Evolutionary conservation across 306 rosid genomes (phyloP).

Genomic region (Arachis stenosperma): DNA sequence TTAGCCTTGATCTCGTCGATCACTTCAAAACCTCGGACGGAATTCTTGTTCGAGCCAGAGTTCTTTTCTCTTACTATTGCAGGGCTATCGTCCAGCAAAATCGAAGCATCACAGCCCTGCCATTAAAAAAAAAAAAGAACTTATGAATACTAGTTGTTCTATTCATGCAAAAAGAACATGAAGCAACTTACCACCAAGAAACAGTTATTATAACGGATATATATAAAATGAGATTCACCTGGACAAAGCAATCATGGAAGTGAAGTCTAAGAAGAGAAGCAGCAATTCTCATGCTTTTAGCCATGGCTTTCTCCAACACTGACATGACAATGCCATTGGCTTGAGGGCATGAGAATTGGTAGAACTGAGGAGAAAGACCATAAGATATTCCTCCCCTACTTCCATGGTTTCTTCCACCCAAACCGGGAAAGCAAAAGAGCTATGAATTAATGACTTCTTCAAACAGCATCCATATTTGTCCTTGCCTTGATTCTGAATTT

Average conservation of each 20-base stretch:
- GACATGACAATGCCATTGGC: slow-evolving; percentile 80
- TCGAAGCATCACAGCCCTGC: slow-evolving; percentile 85
- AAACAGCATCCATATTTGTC: slow-evolving; percentile 29
- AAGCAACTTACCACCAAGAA: too few relatives aligned
- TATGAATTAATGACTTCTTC: slow-evolving; percentile 47
- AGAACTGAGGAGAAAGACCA: slow-evolving; percentile 68
- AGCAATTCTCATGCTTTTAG: slow-evolving; percentile 61
- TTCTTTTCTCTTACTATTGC: slow-evolving; percentile 65
- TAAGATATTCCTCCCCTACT: slow-evolving; percentile 39
- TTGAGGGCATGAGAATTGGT: slow-evolving; percentile 80
- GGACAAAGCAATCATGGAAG: slow-evolving; percentile 84
- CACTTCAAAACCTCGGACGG: slow-evolving; percentile 75
- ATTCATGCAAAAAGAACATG: not conserved
- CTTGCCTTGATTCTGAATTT: not conserved
- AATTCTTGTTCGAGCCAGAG: slow-evolving; percentile 72
- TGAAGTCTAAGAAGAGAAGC: slow-evolving; percentile 88
- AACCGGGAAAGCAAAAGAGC: slow-evolving; percentile 42
- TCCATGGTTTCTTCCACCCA: slow-evolving; percentile 57
- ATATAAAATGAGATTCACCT: slow-evolving; percentile 43
- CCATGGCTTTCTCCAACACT: slow-evolving; percentile 67
- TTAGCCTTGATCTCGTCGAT: slow-evolving; percentile 75
- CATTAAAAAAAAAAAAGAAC: not conserved
- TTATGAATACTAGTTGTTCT: not conserved
- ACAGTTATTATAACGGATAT: too few relatives aligned
- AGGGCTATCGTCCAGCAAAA: slow-evolving; percentile 64